Percentiles rank a stretch among this genome's conserved stretches.
phyloP scores from a whole-genome alignment of 75 land plant species.

The Larix kaempferi region DNA sequence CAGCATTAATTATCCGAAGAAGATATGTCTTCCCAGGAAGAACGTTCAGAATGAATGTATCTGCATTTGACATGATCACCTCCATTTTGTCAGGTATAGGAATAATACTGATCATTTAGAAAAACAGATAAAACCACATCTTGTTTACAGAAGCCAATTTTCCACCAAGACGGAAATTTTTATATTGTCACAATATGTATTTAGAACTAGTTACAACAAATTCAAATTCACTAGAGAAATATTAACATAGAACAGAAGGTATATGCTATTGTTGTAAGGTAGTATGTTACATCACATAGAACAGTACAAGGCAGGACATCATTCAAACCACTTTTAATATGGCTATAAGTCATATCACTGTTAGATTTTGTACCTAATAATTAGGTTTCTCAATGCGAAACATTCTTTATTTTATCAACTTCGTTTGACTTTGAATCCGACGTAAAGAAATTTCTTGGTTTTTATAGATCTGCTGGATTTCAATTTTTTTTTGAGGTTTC shows the following conservation, averaged over 20 bases:
- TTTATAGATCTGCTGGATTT: too few species aligned
- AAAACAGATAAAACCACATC: background rate
- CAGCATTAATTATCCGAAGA: constrained; percentile 57
- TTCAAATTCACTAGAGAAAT: background rate
- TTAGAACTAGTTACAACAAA: too few species aligned
- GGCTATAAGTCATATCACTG: too few species aligned
- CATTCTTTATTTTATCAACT: too few species aligned
- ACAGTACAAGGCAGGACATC: too few species aligned
- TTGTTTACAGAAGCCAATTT: background rate
- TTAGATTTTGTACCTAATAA: too few species aligned
- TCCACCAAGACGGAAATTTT: background rate
- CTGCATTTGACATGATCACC: constrained; percentile 10
- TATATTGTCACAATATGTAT: background rate
- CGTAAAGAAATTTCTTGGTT: too few species aligned
- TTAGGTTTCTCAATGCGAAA: too few species aligned
- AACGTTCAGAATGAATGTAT: constrained; percentile 47
- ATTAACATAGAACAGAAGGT: background rate
- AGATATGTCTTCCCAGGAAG: constrained; percentile 47
- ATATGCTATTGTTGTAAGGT: background rate
- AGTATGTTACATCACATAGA: too few species aligned
- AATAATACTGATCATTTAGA: background rate
- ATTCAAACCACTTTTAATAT: too few species aligned
- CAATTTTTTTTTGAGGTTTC: too few species aligned
- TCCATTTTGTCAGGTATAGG: background rate
- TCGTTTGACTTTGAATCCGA: too few species aligned